Evolutionary conservation across 805 yeast species (phyloP).

Genomic region (Saccharomycopsis fibuligera): DNA sequence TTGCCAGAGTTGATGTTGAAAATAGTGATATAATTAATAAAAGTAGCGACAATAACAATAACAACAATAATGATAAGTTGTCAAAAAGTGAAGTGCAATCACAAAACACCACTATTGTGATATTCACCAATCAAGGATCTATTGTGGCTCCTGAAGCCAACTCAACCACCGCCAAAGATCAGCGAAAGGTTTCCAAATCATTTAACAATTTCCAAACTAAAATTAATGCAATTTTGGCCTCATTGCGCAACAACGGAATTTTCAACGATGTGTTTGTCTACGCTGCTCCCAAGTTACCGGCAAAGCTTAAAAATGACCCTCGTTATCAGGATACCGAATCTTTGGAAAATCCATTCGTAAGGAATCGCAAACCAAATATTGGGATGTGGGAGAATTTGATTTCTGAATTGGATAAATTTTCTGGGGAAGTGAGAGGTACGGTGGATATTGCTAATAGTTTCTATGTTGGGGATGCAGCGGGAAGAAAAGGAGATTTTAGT

Average conservation of each 20-base stretch:
- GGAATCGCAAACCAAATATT: slow-evolving; percentile 62
- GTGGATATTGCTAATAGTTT: slow-evolving; percentile 43
- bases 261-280: slow-evolving; percentile 31
- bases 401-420: slow-evolving; percentile 31
- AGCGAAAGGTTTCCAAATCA: slow-evolving; percentile 26
- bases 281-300: slow-evolving; percentile 58
- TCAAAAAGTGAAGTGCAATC: no score
- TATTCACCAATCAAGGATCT: slow-evolving; percentile 86
- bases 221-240: slow-evolving; percentile 34
- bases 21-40: no score
- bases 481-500: slow-evolving; percentile 70
- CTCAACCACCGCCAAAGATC: slow-evolving; percentile 21
- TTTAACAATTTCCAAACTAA: slow-evolving; percentile 35
- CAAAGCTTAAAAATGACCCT: slow-evolving; percentile 22
- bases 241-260: slow-evolving; percentile 26
- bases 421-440: slow-evolving; percentile 10
- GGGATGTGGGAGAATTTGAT: slow-evolving; percentile 70
- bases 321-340: neutral
- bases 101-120: slow-evolving; percentile 50
- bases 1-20: no score
- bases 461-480: slow-evolving; percentile 97
- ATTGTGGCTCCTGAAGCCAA: slow-evolving; percentile 40
- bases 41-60: slow-evolving; percentile 21
- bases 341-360: slow-evolving; percentile 22
- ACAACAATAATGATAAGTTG: no score